Evolutionary conservation across 1,284 basidiomycete genomes (phyloP).

Genomic region (Puccinia sorghi): DNA sequence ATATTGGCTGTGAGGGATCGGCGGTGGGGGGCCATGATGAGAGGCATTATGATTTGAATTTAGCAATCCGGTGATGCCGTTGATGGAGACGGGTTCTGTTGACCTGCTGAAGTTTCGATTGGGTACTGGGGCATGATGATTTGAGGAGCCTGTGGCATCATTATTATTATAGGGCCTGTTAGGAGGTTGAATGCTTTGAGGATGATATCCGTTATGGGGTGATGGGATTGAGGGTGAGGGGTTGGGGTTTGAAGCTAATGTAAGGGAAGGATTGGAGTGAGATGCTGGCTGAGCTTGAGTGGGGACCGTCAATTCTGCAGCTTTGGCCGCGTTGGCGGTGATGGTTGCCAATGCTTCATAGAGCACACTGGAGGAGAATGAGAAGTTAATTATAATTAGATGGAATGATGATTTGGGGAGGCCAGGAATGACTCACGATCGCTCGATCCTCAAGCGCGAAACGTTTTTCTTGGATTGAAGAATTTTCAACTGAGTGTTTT

Average conservation of each 20-base stretch:
- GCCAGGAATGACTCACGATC: conserved; percentile 20
- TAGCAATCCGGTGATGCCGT: conserved; percentile 37
- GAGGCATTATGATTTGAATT: conserved; percentile 25
- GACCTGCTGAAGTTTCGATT: conserved; percentile 19
- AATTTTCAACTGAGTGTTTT: conserved; percentile 38
- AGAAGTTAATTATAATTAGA: no score
- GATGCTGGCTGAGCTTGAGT: conserved; percentile 21
- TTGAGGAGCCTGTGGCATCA: neutral
- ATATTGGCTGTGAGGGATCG: conserved; percentile 36
- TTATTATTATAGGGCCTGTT: conserved; percentile 4
- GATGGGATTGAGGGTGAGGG: neutral
- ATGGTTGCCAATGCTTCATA: conserved; percentile 37
- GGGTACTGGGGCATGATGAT: conserved; percentile 12
- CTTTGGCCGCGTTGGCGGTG: conserved; percentile 19
- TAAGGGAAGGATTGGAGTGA: neutral
- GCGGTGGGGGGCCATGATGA: conserved; percentile 5
- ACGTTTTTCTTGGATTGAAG: conserved; percentile 45
- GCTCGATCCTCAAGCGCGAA: conserved; percentile 31
- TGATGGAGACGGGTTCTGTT: conserved; percentile 21
- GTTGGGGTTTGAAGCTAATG: neutral
- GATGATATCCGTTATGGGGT: conserved; percentile 23
- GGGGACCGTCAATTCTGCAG: neutral
- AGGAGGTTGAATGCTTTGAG: neutral
- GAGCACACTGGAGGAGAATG: conserved; percentile 18
- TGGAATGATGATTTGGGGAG: neutral